Conservation (phyloP, 1,284 basidiomycete species). For the Termitomyces sp. region DNA sequence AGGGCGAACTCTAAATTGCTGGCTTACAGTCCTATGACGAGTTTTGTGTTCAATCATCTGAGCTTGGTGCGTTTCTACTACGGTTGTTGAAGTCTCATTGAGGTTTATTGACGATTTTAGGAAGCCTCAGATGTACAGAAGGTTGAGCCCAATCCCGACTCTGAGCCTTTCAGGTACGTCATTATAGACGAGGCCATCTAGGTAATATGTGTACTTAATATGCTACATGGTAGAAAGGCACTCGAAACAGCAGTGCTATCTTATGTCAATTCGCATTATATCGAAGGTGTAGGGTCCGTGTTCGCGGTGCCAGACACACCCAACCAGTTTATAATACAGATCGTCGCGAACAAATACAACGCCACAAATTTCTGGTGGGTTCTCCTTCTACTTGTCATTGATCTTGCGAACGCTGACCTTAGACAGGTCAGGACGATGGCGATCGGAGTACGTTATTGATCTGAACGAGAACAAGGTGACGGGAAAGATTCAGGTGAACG, state of each 20-base stretch:
- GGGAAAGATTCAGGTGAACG: conserved; percentile 74
- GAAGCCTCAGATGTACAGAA: conserved; percentile 70
- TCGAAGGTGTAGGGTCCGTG: conserved; percentile 68
- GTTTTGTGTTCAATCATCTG: conserved; percentile 80
- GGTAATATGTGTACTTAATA: not conserved
- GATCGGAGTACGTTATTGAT: conserved; percentile 71
- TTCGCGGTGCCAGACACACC: conserved; percentile 47
- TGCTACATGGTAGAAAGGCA: conserved; percentile 44
- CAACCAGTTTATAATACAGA: conserved; percentile 64
- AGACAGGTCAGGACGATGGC: conserved; percentile 86
- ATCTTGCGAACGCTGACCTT: not conserved
- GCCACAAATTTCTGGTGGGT: conserved; percentile 83
- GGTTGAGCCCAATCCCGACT: conserved; percentile 55
- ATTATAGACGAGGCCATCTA: not conserved
- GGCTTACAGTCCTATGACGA: conserved; percentile 62
- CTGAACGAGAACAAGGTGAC: conserved; percentile 48
- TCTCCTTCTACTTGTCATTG: not conserved
- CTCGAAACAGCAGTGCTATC: conserved; percentile 63
- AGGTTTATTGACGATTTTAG: conserved; percentile 33
- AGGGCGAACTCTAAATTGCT: conserved; percentile 17
- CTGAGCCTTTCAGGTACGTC: conserved; percentile 72
- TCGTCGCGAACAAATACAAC: conserved; percentile 93
- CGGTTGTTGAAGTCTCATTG: not conserved
- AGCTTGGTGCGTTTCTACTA: conserved; percentile 52
- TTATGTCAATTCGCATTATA: conserved; percentile 77